Percentiles rank a stretch among this genome's conserved stretches.
Evolutionary conservation across 2,329 filamentous ascomycete species (phyloP).

Genomic region (Lasiodiplodia sp.): DNA sequence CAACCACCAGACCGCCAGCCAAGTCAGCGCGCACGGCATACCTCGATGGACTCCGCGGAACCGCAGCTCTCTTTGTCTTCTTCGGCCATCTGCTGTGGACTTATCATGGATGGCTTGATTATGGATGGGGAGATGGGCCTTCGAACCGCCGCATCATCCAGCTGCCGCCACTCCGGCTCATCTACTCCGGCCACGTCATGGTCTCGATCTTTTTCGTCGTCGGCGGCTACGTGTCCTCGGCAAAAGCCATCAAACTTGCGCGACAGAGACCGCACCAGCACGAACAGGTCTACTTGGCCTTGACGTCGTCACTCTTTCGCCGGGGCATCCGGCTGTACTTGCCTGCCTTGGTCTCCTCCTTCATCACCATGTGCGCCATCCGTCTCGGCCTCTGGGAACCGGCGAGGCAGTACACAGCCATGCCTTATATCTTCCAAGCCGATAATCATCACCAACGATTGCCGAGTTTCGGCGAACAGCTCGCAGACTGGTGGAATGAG

Average conservation of each 20-base stretch:
- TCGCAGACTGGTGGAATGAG: neutral
- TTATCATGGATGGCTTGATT: constrained; percentile 13
- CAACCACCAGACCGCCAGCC: neutral
- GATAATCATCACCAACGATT: neutral
- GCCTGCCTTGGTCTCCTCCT: constrained; percentile 32
- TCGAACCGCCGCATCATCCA: constrained; percentile 32
- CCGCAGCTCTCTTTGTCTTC: constrained; percentile 3
- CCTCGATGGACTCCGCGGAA: constrained; percentile 14
- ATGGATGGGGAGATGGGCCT: constrained; percentile 24
- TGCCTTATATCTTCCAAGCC: neutral
- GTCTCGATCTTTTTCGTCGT: constrained; percentile 58
- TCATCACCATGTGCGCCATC: constrained; percentile 42
- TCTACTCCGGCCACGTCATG: constrained; percentile 52
- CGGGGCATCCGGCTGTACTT: constrained; percentile 47
- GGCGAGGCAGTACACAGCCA: neutral
- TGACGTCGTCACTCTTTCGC: constrained; percentile 55
- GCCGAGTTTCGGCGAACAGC: neutral
- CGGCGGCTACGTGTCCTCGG: constrained; percentile 56
- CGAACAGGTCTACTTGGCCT: constrained; percentile 41
- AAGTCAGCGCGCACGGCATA: neutral
- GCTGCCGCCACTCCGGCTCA: constrained; percentile 31
- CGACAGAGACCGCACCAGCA: constrained; percentile 44
- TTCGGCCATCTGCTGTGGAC: constrained; percentile 3
- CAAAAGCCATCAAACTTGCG: constrained; percentile 42
- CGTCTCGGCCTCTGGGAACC: constrained; percentile 11